These are phyloP conservation scores for Amphibolis antarctica DNA, from an alignment of 106 monocot species.

Conservation along the genomic window DNA sequence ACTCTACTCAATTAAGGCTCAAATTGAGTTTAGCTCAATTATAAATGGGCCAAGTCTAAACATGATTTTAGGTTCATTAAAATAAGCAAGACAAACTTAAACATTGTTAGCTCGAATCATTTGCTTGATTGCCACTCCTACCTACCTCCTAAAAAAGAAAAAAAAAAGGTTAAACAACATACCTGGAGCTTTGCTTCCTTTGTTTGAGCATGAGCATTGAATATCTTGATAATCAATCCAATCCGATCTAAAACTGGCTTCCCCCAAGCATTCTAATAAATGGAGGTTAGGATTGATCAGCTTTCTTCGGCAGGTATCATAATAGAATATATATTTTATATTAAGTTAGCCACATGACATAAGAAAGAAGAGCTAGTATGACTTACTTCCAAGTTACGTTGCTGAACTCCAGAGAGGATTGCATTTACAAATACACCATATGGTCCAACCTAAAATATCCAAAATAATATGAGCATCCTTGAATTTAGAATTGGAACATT, in stretches of 20 bases:
- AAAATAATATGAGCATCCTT: not conserved
- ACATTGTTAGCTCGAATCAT: no score
- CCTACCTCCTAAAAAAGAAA: not conserved
- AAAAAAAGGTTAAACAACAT: not conserved
- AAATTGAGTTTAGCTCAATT: no score
- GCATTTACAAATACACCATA: constrained; percentile 94
- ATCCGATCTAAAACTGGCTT: constrained; percentile 92
- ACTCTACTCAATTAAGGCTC: no score
- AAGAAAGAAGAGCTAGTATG: not conserved
- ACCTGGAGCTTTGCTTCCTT: constrained; percentile 99
- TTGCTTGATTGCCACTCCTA: no score
- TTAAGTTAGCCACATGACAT: not conserved
- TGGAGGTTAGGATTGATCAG: constrained; percentile 5
- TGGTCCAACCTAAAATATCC: constrained; percentile 33
- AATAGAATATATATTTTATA: not conserved
- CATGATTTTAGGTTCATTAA: no score
- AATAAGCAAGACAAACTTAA: no score
- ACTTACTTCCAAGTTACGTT: constrained; percentile 88
- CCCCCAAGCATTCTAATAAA: constrained; percentile 54
- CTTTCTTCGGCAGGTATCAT: not conserved
- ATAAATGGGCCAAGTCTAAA: no score
- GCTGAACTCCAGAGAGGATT: constrained; percentile 89
- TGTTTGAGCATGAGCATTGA: constrained; percentile 98
- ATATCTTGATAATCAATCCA: constrained; percentile 92
- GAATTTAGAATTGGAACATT: no score